Evolutionary conservation across 2,329 filamentous ascomycete genomes (phyloP).

Genomic region (Rhinocladiella mackenziei): DNA sequence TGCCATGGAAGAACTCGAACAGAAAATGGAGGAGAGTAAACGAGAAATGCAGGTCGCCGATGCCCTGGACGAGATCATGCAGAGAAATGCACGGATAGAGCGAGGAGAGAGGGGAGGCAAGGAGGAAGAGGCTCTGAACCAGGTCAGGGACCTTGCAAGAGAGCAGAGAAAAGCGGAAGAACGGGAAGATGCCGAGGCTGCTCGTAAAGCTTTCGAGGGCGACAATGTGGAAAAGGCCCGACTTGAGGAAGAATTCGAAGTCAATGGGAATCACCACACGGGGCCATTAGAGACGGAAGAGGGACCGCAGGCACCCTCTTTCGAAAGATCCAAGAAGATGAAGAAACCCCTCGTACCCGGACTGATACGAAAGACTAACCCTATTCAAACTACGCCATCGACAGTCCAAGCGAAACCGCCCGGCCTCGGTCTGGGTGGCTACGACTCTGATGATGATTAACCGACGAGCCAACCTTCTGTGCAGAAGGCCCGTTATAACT

Average conservation of each 20-base stretch:
- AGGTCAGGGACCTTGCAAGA: slow-evolving; percentile 55
- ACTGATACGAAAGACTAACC: slow-evolving; percentile 67
- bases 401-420: slow-evolving; percentile 4
- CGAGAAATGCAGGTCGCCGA: slow-evolving; percentile 96
- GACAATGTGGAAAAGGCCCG: slow-evolving; percentile 54
- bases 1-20: slow-evolving; percentile 91
- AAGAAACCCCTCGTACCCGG: slow-evolving; percentile 76
- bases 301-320: slow-evolving; percentile 55
- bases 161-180: slow-evolving; percentile 64
- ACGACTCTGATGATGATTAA: slow-evolving; percentile 28
- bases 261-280: slow-evolving; percentile 32
- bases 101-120: slow-evolving; percentile 65
- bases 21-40: slow-evolving; percentile 88
- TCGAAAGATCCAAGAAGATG: slow-evolving; percentile 73
- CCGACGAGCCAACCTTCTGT: neutral
- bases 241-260: slow-evolving; percentile 51
- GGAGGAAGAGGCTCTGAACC: slow-evolving; percentile 52
- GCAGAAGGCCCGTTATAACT: neutral
- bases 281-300: slow-evolving; percentile 29
- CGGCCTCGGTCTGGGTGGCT: slow-evolving; percentile 25
- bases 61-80: slow-evolving; percentile 89
- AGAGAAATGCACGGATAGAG: slow-evolving; percentile 82
- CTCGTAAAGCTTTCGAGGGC: slow-evolving; percentile 69
- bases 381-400: slow-evolving; percentile 1
- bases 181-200: slow-evolving; percentile 76